A percentile compares a stretch with the other conserved stretches of the same genome.
Conservation (phyloP, 352 stramenopile species). For the Phytophthora colocasiae region DNA sequence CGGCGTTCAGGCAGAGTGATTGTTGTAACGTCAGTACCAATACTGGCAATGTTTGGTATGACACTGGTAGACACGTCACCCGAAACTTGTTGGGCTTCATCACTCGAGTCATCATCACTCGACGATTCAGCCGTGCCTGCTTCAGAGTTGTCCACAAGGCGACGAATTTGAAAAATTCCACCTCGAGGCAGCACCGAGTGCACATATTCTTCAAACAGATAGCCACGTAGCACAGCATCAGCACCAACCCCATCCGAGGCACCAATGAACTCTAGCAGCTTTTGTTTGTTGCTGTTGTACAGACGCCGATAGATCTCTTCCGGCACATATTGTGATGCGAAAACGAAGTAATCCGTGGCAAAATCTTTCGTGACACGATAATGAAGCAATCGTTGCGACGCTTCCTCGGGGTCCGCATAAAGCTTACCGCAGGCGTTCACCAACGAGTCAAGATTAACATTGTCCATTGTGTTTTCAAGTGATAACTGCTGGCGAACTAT, state of each 20-base stretch:
- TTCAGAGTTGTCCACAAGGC: neutral
- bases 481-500: no score
- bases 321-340: neutral
- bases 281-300: neutral
- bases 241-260: neutral
- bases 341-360: neutral
- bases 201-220: slow-evolving; percentile 7
- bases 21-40: neutral
- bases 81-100: no score
- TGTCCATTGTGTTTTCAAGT: no score
- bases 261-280: slow-evolving; percentile 1
- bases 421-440: neutral
- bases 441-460: no score
- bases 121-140: neutral
- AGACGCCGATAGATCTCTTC: no score
- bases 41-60: no score
- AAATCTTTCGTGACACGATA: neutral
- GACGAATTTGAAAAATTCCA: slow-evolving; percentile 8
- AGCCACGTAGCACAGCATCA: slow-evolving; percentile 5
- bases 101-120: neutral
- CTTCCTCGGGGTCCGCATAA: neutral
- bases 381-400: neutral
- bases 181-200: slow-evolving; percentile 7
- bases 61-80: no score
- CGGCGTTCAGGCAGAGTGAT: neutral